Evolutionary conservation across 225 moss, liverwort and hornwort genomes (phyloP).

Genomic region (Physcomitrium patens): DNA sequence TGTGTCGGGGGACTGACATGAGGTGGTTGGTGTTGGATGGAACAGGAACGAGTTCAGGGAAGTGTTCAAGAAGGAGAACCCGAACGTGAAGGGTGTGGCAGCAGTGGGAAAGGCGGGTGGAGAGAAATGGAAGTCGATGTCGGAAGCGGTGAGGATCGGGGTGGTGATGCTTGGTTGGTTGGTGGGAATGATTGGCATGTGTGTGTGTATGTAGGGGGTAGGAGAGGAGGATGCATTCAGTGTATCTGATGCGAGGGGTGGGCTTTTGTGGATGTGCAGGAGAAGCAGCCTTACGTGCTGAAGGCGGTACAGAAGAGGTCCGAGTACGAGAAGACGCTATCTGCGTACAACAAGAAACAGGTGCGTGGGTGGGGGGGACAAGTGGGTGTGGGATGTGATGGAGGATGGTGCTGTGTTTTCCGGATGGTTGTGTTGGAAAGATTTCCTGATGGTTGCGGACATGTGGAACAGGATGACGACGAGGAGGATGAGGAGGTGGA

Average conservation of each 20-base stretch:
- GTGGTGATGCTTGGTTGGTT: no score
- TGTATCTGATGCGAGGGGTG: background rate
- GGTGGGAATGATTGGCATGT: background rate
- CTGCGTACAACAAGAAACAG: slow-evolving; percentile 95
- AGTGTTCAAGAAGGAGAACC: slow-evolving; percentile 91
- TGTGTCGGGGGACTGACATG: background rate
- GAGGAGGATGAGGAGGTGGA: slow-evolving; percentile 76
- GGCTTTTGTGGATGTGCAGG: slow-evolving; percentile 46
- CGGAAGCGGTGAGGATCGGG: slow-evolving; percentile 54
- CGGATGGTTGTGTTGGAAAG: no score
- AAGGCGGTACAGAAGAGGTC: slow-evolving; percentile 89
- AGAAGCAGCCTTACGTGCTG: slow-evolving; percentile 75
- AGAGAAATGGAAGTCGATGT: slow-evolving; percentile 92
- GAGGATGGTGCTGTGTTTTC: no score
- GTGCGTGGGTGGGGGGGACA: slow-evolving; percentile 27
- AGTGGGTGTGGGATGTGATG: no score
- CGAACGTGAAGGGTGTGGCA: slow-evolving; percentile 95
- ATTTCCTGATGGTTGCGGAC: background rate
- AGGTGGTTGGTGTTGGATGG: slow-evolving; percentile 2
- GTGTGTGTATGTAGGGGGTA: no score
- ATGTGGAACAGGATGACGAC: slow-evolving; percentile 69
- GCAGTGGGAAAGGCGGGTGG: slow-evolving; percentile 92
- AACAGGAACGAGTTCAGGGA: slow-evolving; percentile 86
- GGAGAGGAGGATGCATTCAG: background rate
- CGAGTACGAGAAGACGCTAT: slow-evolving; percentile 83